These are phyloP conservation scores for Salix caprea DNA, from an alignment of 345 rosid species.

Conservation along the genomic window DNA sequence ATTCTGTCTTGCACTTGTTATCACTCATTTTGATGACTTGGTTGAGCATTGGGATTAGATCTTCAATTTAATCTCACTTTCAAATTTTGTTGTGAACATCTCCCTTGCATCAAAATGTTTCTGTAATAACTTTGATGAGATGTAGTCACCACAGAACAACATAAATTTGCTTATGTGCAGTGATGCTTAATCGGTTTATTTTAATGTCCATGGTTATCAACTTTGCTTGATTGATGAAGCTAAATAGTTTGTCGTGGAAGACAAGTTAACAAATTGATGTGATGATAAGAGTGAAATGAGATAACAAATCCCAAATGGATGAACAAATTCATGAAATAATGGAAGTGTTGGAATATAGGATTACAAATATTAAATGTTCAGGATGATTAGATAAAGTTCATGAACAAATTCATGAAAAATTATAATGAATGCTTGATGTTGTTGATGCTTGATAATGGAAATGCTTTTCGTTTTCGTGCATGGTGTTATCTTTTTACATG, in stretches of 20 bases:
- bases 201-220: not conserved
- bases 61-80: not conserved
- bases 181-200: not conserved
- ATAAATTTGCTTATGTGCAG: not conserved
- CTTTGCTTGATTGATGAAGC: not conserved
- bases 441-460: too few species aligned
- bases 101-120: not conserved
- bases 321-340: too few species aligned
- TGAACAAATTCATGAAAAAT: too few species aligned
- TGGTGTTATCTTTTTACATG: too few species aligned
- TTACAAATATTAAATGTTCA: too few species aligned
- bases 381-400: too few species aligned
- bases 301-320: too few species aligned
- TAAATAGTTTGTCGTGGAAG: not conserved
- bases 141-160: not conserved
- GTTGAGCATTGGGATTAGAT: not conserved
- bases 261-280: not conserved
- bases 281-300: too few species aligned
- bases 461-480: too few species aligned
- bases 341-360: too few species aligned
- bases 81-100: not conserved
- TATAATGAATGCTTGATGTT: too few species aligned
- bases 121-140: not conserved
- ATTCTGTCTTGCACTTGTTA: not conserved
- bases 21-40: not conserved